These are phyloP conservation scores for Metarhizium rileyi DNA, from an alignment of 2,329 filamentous ascomycete genomes.

Conservation along the genomic window DNA sequence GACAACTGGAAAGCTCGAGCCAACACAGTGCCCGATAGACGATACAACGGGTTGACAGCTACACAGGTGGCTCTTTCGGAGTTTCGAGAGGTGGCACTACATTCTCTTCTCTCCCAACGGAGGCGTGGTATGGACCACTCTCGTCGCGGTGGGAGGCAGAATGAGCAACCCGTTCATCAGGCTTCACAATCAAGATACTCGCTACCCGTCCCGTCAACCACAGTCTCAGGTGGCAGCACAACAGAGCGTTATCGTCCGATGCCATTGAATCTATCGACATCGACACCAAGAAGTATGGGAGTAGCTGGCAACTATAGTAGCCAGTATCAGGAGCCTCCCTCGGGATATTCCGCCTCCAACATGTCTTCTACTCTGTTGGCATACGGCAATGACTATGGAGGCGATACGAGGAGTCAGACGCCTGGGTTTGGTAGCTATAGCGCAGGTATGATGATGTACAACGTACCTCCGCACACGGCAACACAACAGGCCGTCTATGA, in stretches of 20 bases:
- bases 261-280: constrained; percentile 38
- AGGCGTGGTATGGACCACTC: constrained; percentile 70
- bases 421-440: constrained; percentile 50
- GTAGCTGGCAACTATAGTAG: constrained; percentile 46
- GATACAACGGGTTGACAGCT: background rate
- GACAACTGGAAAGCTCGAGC: background rate
- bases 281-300: constrained; percentile 41
- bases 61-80: background rate
- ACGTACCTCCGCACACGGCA: constrained; percentile 55
- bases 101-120: constrained; percentile 24
- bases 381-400: constrained; percentile 57
- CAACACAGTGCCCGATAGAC: background rate
- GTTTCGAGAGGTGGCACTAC: background rate
- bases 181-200: constrained; percentile 44
- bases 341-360: constrained; percentile 43
- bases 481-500: constrained; percentile 63
- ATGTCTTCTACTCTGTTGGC: constrained; percentile 45
- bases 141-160: constrained; percentile 62
- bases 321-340: constrained; percentile 47
- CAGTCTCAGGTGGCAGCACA: constrained; percentile 19
- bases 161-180: constrained; percentile 59
- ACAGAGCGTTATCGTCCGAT: constrained; percentile 38
- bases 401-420: constrained; percentile 48
- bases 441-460: constrained; percentile 66
- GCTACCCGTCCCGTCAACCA: constrained; percentile 38